Percentiles rank a stretch among this genome's conserved stretches.
Conservation (phyloP, 768 basidiomycete genomes). For the Suillus decipiens region DNA sequence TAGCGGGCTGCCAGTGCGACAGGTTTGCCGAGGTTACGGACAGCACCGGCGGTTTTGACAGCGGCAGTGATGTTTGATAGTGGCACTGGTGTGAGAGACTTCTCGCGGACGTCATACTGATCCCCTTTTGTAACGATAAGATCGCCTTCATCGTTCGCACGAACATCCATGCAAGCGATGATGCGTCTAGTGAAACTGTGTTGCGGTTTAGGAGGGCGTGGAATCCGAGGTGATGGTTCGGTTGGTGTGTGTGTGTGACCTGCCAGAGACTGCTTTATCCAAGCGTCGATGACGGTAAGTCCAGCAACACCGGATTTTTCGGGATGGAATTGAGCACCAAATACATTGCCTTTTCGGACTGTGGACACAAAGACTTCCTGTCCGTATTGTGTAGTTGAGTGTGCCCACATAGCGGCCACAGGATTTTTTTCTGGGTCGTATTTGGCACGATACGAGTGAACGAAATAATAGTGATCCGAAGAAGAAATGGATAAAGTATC, state of each 20-base stretch:
- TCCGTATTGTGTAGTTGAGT: constrained; percentile 94
- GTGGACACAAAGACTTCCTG: constrained; percentile 86
- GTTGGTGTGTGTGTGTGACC: constrained; percentile 38
- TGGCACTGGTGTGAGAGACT: constrained; percentile 32
- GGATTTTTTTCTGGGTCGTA: constrained; percentile 60
- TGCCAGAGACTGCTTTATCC: constrained; percentile 64
- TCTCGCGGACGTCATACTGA: constrained; percentile 97
- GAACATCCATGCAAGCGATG: constrained; percentile 96
- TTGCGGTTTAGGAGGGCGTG: constrained; percentile 41
- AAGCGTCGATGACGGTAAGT: constrained; percentile 72
- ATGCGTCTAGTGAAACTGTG: constrained; percentile 90
- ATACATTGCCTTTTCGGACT: constrained; percentile 81
- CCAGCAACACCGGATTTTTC: constrained; percentile 95
- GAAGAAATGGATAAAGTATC: constrained; percentile 43
- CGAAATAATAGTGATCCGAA: constrained; percentile 88
- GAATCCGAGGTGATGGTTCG: constrained; percentile 37
- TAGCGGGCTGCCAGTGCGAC: constrained; percentile 88
- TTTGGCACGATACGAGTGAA: constrained; percentile 90
- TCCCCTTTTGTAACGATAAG: constrained; percentile 99
- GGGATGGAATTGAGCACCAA: constrained; percentile 95
- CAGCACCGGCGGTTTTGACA: constrained; percentile 63
- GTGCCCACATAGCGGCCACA: constrained; percentile 70
- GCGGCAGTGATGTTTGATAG: constrained; percentile 21
- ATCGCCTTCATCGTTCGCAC: constrained; percentile 93
- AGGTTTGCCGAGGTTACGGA: constrained; percentile 97